Evolutionary conservation across 805 yeast genomes (phyloP).

Genomic region (Kuraishia ogatae): DNA sequence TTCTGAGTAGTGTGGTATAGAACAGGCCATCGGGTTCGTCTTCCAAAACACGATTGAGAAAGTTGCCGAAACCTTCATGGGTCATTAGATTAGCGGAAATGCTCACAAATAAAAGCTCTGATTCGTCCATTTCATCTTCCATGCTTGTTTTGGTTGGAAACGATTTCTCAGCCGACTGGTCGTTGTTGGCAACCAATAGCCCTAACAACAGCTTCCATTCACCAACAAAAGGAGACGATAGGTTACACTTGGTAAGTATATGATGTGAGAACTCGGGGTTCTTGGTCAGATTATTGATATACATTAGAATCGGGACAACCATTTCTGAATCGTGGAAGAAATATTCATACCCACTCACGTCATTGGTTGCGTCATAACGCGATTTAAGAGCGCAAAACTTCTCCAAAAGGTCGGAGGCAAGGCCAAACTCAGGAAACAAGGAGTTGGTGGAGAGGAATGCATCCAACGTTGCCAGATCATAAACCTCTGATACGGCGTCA

Average conservation of each 20-base stretch:
- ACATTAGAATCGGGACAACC: neutral
- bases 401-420: neutral
- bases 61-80: slow-evolving; percentile 25
- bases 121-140: slow-evolving; percentile 4
- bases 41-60: slow-evolving; percentile 7
- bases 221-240: neutral
- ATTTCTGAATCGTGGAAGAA: neutral
- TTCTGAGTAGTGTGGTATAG: slow-evolving; percentile 13
- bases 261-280: neutral
- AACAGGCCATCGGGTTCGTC: neutral
- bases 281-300: neutral
- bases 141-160: slow-evolving; percentile 8
- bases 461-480: slow-evolving; percentile 11
- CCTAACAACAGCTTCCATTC: slow-evolving; percentile 3
- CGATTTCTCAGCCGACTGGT: slow-evolving; percentile 3
- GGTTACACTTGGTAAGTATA: slow-evolving; percentile 1
- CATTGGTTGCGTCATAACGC: neutral
- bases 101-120: slow-evolving; percentile 14
- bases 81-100: slow-evolving; percentile 15
- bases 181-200: slow-evolving; percentile 4
- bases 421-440: neutral
- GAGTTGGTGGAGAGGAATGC: neutral
- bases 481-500: slow-evolving; percentile 2
- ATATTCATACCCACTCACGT: neutral
- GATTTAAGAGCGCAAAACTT: neutral